Evolutionary conservation across 2,329 filamentous ascomycete species (phyloP), one percentile per base, ranked within the genome.

Genomic region (Aspergillus candidus): DNA sequence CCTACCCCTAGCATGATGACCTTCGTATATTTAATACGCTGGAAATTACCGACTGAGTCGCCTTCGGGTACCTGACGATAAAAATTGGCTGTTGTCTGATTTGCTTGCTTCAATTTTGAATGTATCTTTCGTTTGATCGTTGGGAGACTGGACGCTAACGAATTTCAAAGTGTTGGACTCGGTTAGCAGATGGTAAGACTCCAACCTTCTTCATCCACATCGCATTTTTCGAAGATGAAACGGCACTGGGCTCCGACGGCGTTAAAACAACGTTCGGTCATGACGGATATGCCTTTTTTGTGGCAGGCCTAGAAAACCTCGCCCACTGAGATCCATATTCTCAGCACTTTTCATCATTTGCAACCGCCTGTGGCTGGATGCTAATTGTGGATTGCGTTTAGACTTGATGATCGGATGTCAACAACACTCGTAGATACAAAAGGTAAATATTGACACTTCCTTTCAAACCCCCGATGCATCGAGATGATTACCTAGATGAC

Each of bases 271-370:
- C 63, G 66, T 69, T 63, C 68, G 67, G 69, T 74, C 81, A 82
- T 88, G 88, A 89, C 75, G 86, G 89, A 82, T 80, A 85, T 80
- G 88, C 88, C 87, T 46, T 63, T 72, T 79, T 86, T 87, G 88
- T 72, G 88, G 87, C 88, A 94, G 88, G 89, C 89, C 88, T 95
- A 94, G 88, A 94, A 95, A 95, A 94, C 90, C 89, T 94, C 82
- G 88, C 87, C 89, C 86, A 91, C 89, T 94, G 89, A 94, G 73
- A 63, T 50, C 44, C 40, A 27, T 35, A 42, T 50, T 56, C 43
- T 38, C 22, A 6, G 22, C 22, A 8, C 22, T 27, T 4, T 27
- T 27, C 22, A 27, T 27, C 22, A 10, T 27, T 10, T 27, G 22
- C 22, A 27, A 27, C 22, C 8, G 22, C 22, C 22, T 27, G 22